Base-by-base conservation (phyloP, 345 rosid species). In the Gossypium sturtianum region DNA sequence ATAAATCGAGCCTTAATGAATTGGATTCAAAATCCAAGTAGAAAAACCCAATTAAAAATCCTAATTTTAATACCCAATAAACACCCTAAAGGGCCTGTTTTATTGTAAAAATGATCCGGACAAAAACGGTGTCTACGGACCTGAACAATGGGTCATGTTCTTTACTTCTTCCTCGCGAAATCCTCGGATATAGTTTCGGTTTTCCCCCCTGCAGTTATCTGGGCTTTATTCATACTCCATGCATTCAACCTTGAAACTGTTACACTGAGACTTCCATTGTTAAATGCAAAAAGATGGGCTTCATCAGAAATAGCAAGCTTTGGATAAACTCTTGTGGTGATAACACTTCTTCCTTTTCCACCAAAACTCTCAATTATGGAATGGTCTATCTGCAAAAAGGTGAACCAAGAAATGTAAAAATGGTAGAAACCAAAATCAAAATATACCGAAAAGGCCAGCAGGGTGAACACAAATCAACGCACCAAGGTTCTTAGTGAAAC, bases 401-500 rank as follows among this genome's bases (percentile, higher is more conserved):
- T 54, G 57, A 22, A 34, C 20, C 48, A 45, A n/a, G 20, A 12
- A n/a, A 64, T 34, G 38, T 12, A 9, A 17, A 3, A 3, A 48
- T 0, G 22, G 20, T 23, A 7, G 16, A 43, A 43, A 49, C 38
- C 41, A 34, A 53, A 25, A 63, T 58, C 23, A 63, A 20, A 4
- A 54, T 11, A 22, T 20, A 13, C 75, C n/a, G 19, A 17, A 27
- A 51, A 29, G 72, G 45, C 45, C 17, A 41, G 34, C 52, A 22
- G 2, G 44, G 73, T 10, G 54, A 67, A 23, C 43, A 15, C 9
- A 52, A 63, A 27, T 27, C n/a, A 73, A 49, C 86, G 38, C 74
- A 89, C 90, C 88, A 87, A 84, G 76, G 86, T 85, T 77, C 88
- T 84, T 68, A 89, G 76, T 27, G 88, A 82, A 71, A 89, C 79